Base-by-base conservation (phyloP, 495 filamentous ascomycete genomes). In the Tuber calosporum region DNA sequence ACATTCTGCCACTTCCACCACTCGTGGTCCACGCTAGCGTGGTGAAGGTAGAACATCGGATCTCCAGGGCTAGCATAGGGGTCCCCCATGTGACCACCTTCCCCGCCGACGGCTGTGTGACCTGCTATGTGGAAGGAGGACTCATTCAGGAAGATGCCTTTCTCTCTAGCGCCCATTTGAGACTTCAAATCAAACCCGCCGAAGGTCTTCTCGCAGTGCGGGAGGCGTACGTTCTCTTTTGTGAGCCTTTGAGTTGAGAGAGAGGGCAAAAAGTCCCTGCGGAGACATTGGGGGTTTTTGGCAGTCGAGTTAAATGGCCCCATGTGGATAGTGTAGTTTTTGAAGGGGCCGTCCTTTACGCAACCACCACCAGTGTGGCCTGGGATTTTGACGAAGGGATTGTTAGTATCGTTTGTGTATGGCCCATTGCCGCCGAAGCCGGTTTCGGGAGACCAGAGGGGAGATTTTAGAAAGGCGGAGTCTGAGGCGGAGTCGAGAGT, bases 11-110 rank as follows among this genome's bases (percentile, higher is more conserved):
- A 79, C 42, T 77, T 87, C 84, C 85, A 86, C 84, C 85, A 90
- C 4, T 85, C 72, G 38, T 84, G 85, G 77, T 90, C 88, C 68
- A 90, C 83, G 83, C 85, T 84, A 13, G 83, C 83, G 75, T 90
- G 88, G 79, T 90, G 87, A 40, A 87, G 83, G 81, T 83, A 89
- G 79, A 90, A 89, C 13, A 83, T 82, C n/a, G 87, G 87, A 73
- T 90, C 88, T 36, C 86, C 84, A 26, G 86, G 84, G 48, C 82
- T 85, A 26, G 83, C 82, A 74, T 82, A 87, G 30, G 85, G 75
- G 80, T 88, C 86, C 20, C 83, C 82, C 22, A 45, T 30, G 42
- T 74, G 13, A 39, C 84, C 85, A 1, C 84, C 84, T 79, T 88
- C 86, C 40, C 86, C 87, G 48, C 85, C 86, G 79, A 88, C 85